Base-by-base conservation (phyloP, 768 basidiomycete genomes). In the Termitomyces sp. region DNA sequence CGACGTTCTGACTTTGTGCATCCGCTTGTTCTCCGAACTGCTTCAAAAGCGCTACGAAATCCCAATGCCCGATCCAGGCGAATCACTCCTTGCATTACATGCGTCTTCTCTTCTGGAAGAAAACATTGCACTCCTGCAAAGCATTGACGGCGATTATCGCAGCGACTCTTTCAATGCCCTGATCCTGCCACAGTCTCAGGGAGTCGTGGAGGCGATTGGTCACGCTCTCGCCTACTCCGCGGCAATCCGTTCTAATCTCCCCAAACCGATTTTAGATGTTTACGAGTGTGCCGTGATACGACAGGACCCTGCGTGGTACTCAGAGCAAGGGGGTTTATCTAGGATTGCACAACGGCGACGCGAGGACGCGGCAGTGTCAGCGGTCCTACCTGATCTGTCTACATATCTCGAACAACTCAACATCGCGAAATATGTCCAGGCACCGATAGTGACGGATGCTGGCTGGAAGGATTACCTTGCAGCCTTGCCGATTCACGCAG, bases 211-310 rank as follows among this genome's bases (percentile, higher is more conserved):
- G 70, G 80, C 85, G n/a, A 80, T 87, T 43, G 85, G 86, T 4
- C 82, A 86, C 64, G 80, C 83, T 16, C 71, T 83, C 43, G 82
- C 85, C 2, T 85, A 85, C 64, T 79, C 82, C 6, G 80, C 80
- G 18, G 84, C 77, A 18, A 57, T 77, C 45, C 69, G 71, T 35
- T 70, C 72, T 13, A 73, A 72, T 4, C 64, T 85, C 30, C 78
- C 79, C 2, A 69, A 73, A 61, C 73, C 75, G 18, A 73, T 87
- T 30, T 70, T 86, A 33, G 81, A 84, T 55, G 65, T 86, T 8
- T 87, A 82, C 65, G 82, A 80, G 63, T 77, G 75, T 54, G 74
- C 77, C 6, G 75, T 79, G 38, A 76, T 85, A 53, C 73, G 78
- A 56, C 76, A 76, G 60, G 83, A 85, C 61, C 70, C 80, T 42